Evolutionary conservation across 2,329 filamentous ascomycete species (phyloP), one percentile per base, ranked within the genome.

Genomic region (Domatiomyces globalis): DNA sequence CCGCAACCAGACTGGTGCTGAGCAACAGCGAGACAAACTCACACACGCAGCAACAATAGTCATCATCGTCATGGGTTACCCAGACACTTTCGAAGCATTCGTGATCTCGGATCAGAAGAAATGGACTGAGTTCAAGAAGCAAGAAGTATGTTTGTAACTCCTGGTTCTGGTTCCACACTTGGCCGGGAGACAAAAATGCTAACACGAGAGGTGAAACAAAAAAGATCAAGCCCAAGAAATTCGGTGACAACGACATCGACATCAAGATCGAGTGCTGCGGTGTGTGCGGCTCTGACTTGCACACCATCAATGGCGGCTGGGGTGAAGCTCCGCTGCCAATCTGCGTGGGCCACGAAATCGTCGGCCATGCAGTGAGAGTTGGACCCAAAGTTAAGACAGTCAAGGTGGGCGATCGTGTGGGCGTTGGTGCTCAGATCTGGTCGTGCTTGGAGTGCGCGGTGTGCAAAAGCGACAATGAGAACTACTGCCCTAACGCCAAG

Each of bases 191-290:
- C 5, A 27, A 22, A 48, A 18, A 46, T 18, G 45, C n/a, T 43
- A 9, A 15, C 39, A 7, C 39, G 48, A n/a, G 25, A 20, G 27
- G 44, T 54, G 49, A 56, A 49, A 22, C 29, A 27, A 25, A 33
- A 33, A 39, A 89, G 73, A 87, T 87, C 73, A 78, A 81, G 60
- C 81, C 89, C 53, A 92, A 94, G 73, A 84, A 85, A 17, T 94
- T 94, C 65, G 86, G 83, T 58, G 85, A 89, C 65, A 78, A 86
- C 68, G 87, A 95, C 65, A 80, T 95, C 61, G 87, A 94, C 65
- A 79, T 95, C 69, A 84, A 89, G 73, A 83, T 95, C 62, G 81
- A 88, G 59, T 82, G 79, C 64, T 90, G 85, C 63, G 85, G 86
- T 63, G 75, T 87, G 49, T 87, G 84, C 65, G 79, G 82, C 59